phyloP scores from a whole-genome alignment of 2,329 filamentous ascomycete genomes.

The Fusarium euwallaceae region DNA sequence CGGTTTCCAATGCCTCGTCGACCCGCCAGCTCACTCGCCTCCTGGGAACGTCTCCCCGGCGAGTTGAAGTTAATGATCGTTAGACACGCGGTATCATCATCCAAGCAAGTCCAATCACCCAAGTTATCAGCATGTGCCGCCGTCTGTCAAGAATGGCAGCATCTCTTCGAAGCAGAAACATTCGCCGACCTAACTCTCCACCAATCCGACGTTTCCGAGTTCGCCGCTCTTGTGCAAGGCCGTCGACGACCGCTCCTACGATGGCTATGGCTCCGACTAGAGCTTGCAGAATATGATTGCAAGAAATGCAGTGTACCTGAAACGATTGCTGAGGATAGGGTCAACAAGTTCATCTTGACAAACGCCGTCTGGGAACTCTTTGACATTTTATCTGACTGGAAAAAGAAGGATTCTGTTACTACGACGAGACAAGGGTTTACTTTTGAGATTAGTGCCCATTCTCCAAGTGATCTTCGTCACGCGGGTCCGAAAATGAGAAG shows the following conservation, averaged over 20 bases:
- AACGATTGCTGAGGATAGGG: not conserved
- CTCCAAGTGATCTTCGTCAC: not conserved
- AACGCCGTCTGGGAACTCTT: not conserved
- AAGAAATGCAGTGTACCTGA: not conserved
- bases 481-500: not conserved
- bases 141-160: not conserved
- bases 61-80: not conserved
- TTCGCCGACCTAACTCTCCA: not conserved
- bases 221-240: not conserved
- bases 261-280: not conserved
- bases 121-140: not conserved
- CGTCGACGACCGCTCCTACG: not conserved
- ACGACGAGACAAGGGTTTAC: not conserved
- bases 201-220: not conserved
- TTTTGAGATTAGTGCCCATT: not conserved
- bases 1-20: not conserved
- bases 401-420: not conserved
- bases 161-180: not conserved
- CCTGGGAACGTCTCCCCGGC: not conserved
- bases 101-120: not conserved
- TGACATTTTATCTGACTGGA: not conserved
- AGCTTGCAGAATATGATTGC: not conserved
- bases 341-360: not conserved
- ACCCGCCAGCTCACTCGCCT: not conserved
- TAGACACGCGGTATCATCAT: not conserved